Base-by-base conservation (phyloP, 257 asterid species). In the Solanum bulbocastanum region DNA sequence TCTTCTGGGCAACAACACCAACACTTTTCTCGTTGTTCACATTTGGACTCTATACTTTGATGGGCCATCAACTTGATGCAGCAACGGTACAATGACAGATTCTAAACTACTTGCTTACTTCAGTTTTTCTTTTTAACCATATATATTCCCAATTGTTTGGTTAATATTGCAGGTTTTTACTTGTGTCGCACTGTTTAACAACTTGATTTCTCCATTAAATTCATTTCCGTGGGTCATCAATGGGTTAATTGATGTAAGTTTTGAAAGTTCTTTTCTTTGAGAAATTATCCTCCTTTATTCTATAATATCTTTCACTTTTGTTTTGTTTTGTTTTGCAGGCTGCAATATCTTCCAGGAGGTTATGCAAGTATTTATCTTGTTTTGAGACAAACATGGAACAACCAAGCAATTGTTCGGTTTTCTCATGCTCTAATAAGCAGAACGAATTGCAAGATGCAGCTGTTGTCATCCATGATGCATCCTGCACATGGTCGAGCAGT, bases 211-310 rank as follows among this genome's bases (percentile, higher is more conserved):
- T 87, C 98, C 99, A 40, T 91, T 97, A 69, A 97, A 97, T 92
- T 97, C 99, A 14, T 97, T 97, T 91, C 99, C 99, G n/a, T 97
- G 99, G 99, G 98, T 97, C 93, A 97, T 97, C 91, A 97, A 97
- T 87, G 99, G 99, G 88, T 89, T 97, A 89, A 97, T 97, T 79
- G 99, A 97, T 91, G 99, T 97, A 89, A 94, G 98, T 88, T 88
- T 36, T 84, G 30, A 36, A 5, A 4, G 33, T 44, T 78, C 84
- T 76, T 52, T 30, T n/a, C 37, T 85, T 62, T 83, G 30, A 69
- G 44, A 62, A 58, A 56, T 72, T 36, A 68, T 46, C 22, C 44
- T 86, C 73, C 30, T 52, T 39, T 27, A 27, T 89, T 69, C 68
- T 56, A 32, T 42, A 42, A 84, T 52, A 39, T 52, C 84, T 46